A percentile compares a stretch with the other conserved stretches of the same genome.
These are phyloP conservation scores for Nannochloropsis oceanica DNA, from an alignment of 108 stramenopile species.

Conservation along the genomic window DNA sequence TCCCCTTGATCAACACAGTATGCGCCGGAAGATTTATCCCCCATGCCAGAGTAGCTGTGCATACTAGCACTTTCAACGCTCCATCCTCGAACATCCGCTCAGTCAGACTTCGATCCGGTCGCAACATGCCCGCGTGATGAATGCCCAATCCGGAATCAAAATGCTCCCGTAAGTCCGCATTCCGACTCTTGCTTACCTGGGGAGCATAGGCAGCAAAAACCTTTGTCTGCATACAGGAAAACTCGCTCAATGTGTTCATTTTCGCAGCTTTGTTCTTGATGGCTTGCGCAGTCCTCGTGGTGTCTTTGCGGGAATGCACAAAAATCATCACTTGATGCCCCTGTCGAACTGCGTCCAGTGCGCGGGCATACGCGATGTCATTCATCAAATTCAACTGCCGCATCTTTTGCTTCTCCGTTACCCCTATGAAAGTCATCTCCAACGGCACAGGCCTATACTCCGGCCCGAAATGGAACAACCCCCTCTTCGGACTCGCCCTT, in stretches of 20 bases:
- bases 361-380: conserved; percentile 71
- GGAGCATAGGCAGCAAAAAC: background rate
- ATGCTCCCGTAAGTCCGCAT: conserved; percentile 62
- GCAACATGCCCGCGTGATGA: conserved; percentile 99
- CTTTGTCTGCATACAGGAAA: background rate
- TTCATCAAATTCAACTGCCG: conserved; percentile 68
- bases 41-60: conserved; percentile 95
- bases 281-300: conserved; percentile 59
- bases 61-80: conserved; percentile 85
- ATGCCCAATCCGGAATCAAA: conserved; percentile 83
- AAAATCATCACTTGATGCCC: conserved; percentile 99
- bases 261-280: conserved; percentile 1
- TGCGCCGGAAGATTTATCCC: conserved; percentile 90
- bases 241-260: background rate
- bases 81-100: conserved; percentile 89
- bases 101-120: conserved; percentile 75
- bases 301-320: conserved; percentile 94
- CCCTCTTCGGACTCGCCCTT: conserved; percentile 43
- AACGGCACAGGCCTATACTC: conserved; percentile 95
- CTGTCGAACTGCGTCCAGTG: conserved; percentile 60
- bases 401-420: conserved; percentile 58
- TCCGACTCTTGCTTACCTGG: conserved; percentile 51
- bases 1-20: conserved; percentile 92
- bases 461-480: conserved; percentile 84
- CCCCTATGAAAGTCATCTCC: conserved; percentile 87